Base-by-base conservation (phyloP, 352 stramenopile genomes). In the Pythium sukuiense region DNA sequence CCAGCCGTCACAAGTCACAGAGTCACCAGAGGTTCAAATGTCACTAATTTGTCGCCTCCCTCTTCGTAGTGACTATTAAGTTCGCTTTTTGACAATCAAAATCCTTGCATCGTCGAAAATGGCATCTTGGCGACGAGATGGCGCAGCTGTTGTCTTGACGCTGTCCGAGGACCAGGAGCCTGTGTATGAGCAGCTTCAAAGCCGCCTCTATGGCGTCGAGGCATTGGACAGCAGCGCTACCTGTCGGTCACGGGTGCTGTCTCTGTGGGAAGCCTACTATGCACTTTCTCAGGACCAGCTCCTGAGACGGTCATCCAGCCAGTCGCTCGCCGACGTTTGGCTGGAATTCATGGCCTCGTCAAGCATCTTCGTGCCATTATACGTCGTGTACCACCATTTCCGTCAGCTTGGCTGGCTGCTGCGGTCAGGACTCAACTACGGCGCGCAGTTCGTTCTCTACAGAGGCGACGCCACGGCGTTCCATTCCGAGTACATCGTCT, bases 401-500 rank as follows among this genome's bases (percentile, higher is more conserved):
- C 83, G 85, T 29, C 59, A 57, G 11, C 67, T 74, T 33, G 77
- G 65, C 0, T 94, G 82, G 82, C 69, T 67, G 6, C 60, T 85
- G 18, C 80, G 80, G 43, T 70, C 86, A 0, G 83, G 86, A 37
- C 70, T 92, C 11, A 88, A 90, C 65, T 92, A 94, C 45, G 86
- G 86, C 55, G 82, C 79, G 49, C 79, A 79, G 30, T 89, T 73
- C 63, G 80, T 87, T 27, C 64, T 94, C 50, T 94, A 92, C 67
- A 77, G 79, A 50, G 81, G 76, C 12, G 76, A 84, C 3, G 65
- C 78, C 12, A 55, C 72, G 24, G 53, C 68, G 3, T 87, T 81
- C 57, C 85, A 94, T 70, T 92, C 85, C 4, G 83, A 94, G 54
- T 92, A 92, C 61, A 77, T 91, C 35, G 77, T 89, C 26, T 88